A percentile compares a stretch with the other conserved stretches of the same genome.
Conservation (phyloP, 2,329 filamentous ascomycete species). For the Meredithiella fracta region DNA sequence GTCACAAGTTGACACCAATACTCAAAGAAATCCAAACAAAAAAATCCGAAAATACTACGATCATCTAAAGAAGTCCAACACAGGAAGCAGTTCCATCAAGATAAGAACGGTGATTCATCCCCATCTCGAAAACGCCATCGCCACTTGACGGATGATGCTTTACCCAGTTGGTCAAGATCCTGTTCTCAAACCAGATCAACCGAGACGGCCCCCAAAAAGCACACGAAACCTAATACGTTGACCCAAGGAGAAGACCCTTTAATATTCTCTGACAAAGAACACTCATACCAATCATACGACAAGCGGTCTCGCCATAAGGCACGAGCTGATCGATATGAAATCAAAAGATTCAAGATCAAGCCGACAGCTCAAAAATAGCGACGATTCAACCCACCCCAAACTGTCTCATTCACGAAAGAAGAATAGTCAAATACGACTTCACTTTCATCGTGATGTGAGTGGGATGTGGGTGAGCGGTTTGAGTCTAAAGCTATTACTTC, state of each 20-base stretch:
- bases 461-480: slow-evolving; percentile 40
- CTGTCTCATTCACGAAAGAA: too few relatives aligned
- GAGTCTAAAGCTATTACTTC: slow-evolving; percentile 35
- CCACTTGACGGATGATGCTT: background rate
- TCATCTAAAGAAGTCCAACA: too few relatives aligned
- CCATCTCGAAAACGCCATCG: background rate
- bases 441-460: slow-evolving; percentile 28
- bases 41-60: too few relatives aligned
- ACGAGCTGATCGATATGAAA: slow-evolving; percentile 37
- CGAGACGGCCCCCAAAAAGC: too few relatives aligned
- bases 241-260: background rate
- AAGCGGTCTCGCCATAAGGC: slow-evolving; percentile 40
- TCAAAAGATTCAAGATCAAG: slow-evolving; percentile 17
- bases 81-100: too few relatives aligned
- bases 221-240: too few relatives aligned
- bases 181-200: too few relatives aligned
- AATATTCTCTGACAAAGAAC: background rate
- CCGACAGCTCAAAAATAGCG: too few relatives aligned
- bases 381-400: too few relatives aligned
- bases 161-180: background rate
- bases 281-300: slow-evolving; percentile 24
- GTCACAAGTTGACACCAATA: background rate
- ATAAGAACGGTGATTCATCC: background rate
- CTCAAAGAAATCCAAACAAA: too few relatives aligned
- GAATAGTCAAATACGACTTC: slow-evolving; percentile 21